These are phyloP conservation scores for Mucor irregularis DNA, from an alignment of 371 early-diverging fungal species.

Conservation along the genomic window DNA sequence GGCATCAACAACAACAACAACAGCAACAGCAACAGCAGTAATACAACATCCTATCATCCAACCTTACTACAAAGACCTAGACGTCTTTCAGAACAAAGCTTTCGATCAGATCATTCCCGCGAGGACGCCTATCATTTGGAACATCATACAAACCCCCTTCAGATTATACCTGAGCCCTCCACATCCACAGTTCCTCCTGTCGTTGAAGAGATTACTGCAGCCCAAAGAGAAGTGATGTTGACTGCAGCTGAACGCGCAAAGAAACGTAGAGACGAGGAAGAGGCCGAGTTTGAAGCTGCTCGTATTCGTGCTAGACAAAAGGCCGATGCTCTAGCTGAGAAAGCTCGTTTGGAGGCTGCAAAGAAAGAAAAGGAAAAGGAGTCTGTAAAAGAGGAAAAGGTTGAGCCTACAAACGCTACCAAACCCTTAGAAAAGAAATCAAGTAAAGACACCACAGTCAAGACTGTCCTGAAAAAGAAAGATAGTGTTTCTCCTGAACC, in stretches of 20 bases:
- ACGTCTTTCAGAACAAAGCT: constrained; percentile 33
- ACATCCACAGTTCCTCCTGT: neutral
- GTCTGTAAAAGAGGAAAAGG: neutral
- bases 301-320: constrained; percentile 49
- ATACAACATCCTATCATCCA: constrained; percentile 1
- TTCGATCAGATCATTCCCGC: constrained; percentile 30
- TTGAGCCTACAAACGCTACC: no score
- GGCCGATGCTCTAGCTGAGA: constrained; percentile 22
- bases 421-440: no score
- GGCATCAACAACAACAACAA: neutral
- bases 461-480: constrained; percentile 8
- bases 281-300: constrained; percentile 46
- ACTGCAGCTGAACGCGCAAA: constrained; percentile 52
- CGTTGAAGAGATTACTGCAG: constrained; percentile 30
- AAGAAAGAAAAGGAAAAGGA: neutral
- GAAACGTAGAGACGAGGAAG: constrained; percentile 48
- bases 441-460: neutral
- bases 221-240: constrained; percentile 45
- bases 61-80: constrained; percentile 30
- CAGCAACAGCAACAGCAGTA: neutral
- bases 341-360: neutral
- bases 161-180: constrained; percentile 9
- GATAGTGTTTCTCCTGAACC: neutral
- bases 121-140: no score
- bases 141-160: constrained; percentile 5